Base-by-base conservation (phyloP, 257 asterid genomes). In the Nicotiana obtusifolia region DNA sequence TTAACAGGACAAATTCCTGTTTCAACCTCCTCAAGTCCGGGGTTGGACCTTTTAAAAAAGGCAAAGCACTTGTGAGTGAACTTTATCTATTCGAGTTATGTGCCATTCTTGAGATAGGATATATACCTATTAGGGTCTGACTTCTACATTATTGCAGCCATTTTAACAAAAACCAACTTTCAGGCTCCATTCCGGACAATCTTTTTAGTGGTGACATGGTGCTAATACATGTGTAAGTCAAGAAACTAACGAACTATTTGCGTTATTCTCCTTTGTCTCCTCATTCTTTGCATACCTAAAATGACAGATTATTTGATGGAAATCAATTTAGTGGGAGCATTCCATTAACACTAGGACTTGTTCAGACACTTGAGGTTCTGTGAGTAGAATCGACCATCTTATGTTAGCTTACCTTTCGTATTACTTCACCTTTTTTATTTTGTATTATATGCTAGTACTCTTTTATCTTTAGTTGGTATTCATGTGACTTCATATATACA, bases 31-130 rank as follows among this genome's bases (percentile, higher is more conserved):
- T 82, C 64, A 68, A 86, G 91, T 85, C 93, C 97, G 5, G 99
- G 99, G 20, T 87, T 94, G 80, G 97, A 95, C 86, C 96, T 87
- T 77, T 95, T 95, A 47, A 92, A 90, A 88, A 94, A 87, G 87
- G 97, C 98, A 16, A 95, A 92, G 85, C 99, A 95, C 90, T 94
- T 95, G 99, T 95, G 82, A 92, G 98, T 83, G 56, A 31, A 49
- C 28, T 60, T 76, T 71, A 4, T 3, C 30, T 26, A 19, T 57
- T 28, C 68, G 13, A 28, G 47, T 14, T 20, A 71, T 28, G 15
- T 6, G 10, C 15, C 11, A n/a, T 47, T 5, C n/a, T 26, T 73
- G 35, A 14, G 69, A 1, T 26, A 6, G 31, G 0, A 26, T 76
- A 54, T 37, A 1, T 83, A 19, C 22, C 75, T 7, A 5, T 41